These are phyloP conservation scores for Escallonia herrerae DNA, from an alignment of 129 eudicot species.

Conservation along the genomic window DNA sequence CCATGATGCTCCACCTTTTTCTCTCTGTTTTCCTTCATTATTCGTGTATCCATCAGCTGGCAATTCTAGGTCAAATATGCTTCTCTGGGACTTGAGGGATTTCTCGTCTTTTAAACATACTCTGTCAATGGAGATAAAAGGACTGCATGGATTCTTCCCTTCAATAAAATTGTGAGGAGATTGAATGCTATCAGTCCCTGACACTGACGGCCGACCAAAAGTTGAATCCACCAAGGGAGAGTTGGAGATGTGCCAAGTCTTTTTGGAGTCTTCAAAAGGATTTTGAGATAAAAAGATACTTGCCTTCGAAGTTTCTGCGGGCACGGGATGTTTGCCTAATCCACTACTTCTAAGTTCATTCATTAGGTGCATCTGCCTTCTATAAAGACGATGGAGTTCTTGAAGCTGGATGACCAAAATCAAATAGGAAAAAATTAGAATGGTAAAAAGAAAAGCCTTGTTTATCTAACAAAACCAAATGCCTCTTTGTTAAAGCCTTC, in stretches of 20 bases:
- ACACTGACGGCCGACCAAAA: conserved; percentile 23
- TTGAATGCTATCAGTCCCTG: conserved; percentile 1
- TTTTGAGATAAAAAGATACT: conserved; percentile 19
- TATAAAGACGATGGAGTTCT: conserved; percentile 81
- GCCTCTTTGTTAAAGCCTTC: not conserved
- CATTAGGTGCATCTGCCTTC: conserved; percentile 67
- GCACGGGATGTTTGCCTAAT: conserved; percentile 9
- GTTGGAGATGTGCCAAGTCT: conserved; percentile 16
- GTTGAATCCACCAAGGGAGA: conserved; percentile 22
- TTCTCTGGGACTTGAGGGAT: conserved; percentile 20
- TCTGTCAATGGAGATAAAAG: conserved; percentile 4
- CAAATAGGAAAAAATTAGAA: not conserved
- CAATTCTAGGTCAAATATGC: conserved; percentile 29
- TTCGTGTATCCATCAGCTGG: conserved; percentile 25
- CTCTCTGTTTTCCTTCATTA: conserved; percentile 18
- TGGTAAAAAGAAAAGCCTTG: no score
- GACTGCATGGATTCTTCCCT: conserved; percentile 20
- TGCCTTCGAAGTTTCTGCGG: conserved; percentile 23
- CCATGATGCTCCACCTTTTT: conserved; percentile 6
- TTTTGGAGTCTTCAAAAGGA: conserved; percentile 18
- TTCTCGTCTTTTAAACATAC: not conserved
- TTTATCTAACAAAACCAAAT: not conserved
- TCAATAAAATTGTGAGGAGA: conserved; percentile 20
- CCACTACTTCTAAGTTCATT: conserved; percentile 31
- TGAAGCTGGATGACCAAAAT: conserved; percentile 41